Evolutionary conservation across 192 early-diverging fungal genomes (phyloP), one percentile per base, ranked within the genome.

Genomic region (Umbelopsis vinacea): DNA sequence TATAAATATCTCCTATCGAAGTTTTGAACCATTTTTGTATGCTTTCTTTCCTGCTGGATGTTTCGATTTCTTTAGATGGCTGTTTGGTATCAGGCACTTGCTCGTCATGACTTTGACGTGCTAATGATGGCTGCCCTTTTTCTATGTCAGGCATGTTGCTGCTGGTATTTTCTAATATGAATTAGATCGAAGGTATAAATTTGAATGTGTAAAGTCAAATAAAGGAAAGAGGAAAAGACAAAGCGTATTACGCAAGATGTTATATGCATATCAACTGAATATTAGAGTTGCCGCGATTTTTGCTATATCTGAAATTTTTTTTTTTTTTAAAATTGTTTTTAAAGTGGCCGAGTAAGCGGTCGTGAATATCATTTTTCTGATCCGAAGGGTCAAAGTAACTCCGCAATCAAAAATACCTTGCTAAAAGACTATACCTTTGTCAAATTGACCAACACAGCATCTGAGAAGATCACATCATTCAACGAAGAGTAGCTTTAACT

Each of bases 1-100:
- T 54, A 21, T 71, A 47, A 9, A 71, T 63, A 46, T 71, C 55
- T 26, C 70, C 70, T 23, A 53, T 14, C 10, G 33, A 22, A 5
- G 33, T 29, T 37, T 22, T 10, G 7, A 63, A 17, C 57, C 57
- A 63, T 37, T 14, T 22, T 35, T 26, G 23, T 37, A 24, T 14
- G 11, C 26, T 63, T 63, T 14, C 0, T 22, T 19, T 37, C 29
- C 5, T 4, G 17, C 33, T 17, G 14, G 33, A 14, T 63, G 7
- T 11, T 37, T 19, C 15, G 3, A 19, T 17, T 37, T 29, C 29
- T 63, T 19, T 37, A 12, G 6, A 19, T 15, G 15, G 2, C 19
- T 37, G 15, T 17, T 50, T 50, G 4, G 48, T 15, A 15, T 5
- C n/a, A 10, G 6, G 4, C 1, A 15, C 48, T 50, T 10, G 48